Conservation (phyloP, 345 rosid genomes). For the Syzygium jambos region DNA sequence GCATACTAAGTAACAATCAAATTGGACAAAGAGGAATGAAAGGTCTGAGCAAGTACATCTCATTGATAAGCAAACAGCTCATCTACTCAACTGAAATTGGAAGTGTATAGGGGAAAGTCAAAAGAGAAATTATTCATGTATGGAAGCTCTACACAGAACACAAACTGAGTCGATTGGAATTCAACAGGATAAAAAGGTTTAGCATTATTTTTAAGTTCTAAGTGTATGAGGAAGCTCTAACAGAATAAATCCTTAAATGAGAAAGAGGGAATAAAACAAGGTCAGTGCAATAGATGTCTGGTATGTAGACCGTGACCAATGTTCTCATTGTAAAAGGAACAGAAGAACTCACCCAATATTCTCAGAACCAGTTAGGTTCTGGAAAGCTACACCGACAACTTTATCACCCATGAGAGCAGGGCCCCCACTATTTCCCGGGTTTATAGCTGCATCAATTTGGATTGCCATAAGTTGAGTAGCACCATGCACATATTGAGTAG, state of each 20-base stretch:
- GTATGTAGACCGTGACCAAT: background rate
- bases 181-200: background rate
- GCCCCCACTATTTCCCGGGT: constrained; percentile 89
- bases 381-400: constrained; percentile 89
- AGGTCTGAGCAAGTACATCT: background rate
- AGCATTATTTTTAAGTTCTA: background rate
- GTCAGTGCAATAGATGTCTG: background rate
- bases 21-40: background rate
- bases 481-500: constrained; percentile 79
- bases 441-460: constrained; percentile 93
- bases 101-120: background rate
- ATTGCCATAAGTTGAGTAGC: constrained; percentile 86
- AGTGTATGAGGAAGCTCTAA: background rate
- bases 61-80: background rate
- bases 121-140: background rate
- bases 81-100: background rate
- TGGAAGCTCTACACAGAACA: background rate
- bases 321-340: background rate
- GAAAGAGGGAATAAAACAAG: background rate
- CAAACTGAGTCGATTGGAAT: background rate
- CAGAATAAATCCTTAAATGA: background rate
- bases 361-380: constrained; percentile 89
- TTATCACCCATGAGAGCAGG: constrained; percentile 87
- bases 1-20: background rate
- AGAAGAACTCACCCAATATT: constrained; percentile 69